Conservation (phyloP, 164 flowering plant genomes). For the Chimonanthus salicifolius region DNA sequence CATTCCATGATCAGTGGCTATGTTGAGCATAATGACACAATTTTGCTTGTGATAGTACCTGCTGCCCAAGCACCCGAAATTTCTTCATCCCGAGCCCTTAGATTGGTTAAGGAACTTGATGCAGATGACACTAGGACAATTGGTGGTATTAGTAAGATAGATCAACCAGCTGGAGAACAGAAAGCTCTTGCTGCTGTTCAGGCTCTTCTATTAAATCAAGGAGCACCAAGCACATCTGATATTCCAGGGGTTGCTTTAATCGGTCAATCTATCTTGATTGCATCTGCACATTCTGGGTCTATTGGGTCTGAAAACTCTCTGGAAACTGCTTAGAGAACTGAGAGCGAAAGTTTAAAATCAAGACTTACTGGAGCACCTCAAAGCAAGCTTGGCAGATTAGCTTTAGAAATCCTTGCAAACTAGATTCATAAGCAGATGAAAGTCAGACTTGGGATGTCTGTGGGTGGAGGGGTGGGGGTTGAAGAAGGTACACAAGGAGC, state of each 20-base stretch:
- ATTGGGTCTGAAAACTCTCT: slow-evolving; percentile 81
- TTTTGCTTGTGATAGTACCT: slow-evolving; percentile 77
- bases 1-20: slow-evolving; percentile 70
- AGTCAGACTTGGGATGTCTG: slow-evolving; percentile 44
- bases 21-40: slow-evolving; percentile 82
- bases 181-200: slow-evolving; percentile 97
- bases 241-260: slow-evolving; percentile 96
- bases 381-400: slow-evolving; percentile 85
- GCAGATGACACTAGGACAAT: slow-evolving; percentile 88
- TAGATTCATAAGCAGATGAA: slow-evolving; percentile 95
- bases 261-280: slow-evolving; percentile 95
- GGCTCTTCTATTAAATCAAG: slow-evolving; percentile 83
- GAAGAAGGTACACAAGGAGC: too few species aligned
- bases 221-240: slow-evolving; percentile 83
- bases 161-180: slow-evolving; percentile 80
- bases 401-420: slow-evolving; percentile 77
- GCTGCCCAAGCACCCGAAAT: slow-evolving; percentile 92
- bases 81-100: slow-evolving; percentile 78
- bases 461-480: too few species aligned
- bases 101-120: slow-evolving; percentile 79
- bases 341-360: slow-evolving; percentile 90
- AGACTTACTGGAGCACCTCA: slow-evolving; percentile 92
- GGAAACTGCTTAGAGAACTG: slow-evolving; percentile 98
- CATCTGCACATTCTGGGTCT: slow-evolving; percentile 84
- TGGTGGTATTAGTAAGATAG: slow-evolving; percentile 95